Evolutionary conservation across 768 basidiomycete species (phyloP), one percentile per base, ranked within the genome.

Genomic region (Lactifluus echinatus): DNA sequence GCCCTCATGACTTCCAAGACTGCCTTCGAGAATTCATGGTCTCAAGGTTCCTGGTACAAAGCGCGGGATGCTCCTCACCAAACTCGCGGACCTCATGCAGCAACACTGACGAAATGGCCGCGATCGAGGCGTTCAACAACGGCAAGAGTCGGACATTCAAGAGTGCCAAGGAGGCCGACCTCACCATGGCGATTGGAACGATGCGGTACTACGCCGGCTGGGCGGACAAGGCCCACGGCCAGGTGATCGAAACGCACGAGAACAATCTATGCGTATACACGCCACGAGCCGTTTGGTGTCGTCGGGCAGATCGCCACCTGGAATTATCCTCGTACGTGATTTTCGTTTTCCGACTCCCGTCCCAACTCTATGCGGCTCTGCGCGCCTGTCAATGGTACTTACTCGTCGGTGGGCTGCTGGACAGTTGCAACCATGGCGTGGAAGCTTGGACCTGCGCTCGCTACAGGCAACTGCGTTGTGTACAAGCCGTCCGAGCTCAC

Each of bases 181-280:
- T 87, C 2, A 64, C 66, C 0, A 69, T 70, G 52, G 69, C 78
- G 0, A 74, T 84, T 56, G 72, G 68, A 21, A 73, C 74, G 29
- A 69, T 92, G 62, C 75, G 81, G 33, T 95, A 94, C 73, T 97
- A 87, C 65, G 89, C 83, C 40, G 93, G 93, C 17, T 89, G 89
- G 84, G 89, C 91, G 21, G 93, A 93, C 74, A 95, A 94, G 73
- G 71, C 87, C 52, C 74, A 77, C 4, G 89, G 88, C 5, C 80
- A 89, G 68, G 82, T 81, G 8, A 83, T 91, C 67, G 88, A 92
- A 73, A 81, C 69, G 63, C 69, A 62, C 31, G 67, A 68, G 59
- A 61, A 53, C 29, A 82, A 81, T 70, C 70, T n/a, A 83, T 48
- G 75, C 73, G 2, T 84, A 83, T 69, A 84, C 82, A 6, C 70